Conservation (phyloP, 2,329 filamentous ascomycete genomes). For the Cladosporium halotolerans region DNA sequence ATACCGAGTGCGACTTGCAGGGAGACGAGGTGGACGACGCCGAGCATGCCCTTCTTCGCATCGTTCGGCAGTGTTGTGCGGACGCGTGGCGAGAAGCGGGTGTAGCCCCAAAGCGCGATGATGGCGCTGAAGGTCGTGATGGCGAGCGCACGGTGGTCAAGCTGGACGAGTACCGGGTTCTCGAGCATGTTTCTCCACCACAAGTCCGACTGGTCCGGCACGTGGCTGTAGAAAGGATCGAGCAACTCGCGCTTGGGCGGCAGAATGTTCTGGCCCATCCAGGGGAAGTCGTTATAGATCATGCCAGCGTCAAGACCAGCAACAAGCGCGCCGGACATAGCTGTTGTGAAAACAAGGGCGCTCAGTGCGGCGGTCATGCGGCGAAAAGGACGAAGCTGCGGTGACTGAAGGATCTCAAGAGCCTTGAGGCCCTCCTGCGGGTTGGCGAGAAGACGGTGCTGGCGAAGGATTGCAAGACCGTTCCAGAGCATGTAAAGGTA, state of each 20-base stretch:
- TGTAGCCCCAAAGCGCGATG: conserved; percentile 73
- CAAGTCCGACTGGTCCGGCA: conserved; percentile 70
- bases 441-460: conserved; percentile 66
- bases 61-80: conserved; percentile 51
- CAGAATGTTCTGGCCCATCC: conserved; percentile 78
- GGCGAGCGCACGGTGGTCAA: conserved; percentile 90
- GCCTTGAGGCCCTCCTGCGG: conserved; percentile 48
- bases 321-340: conserved; percentile 88
- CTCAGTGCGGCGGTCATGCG: conserved; percentile 65
- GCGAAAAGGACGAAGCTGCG: conserved; percentile 67
- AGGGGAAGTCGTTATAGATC: conserved; percentile 98
- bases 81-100: conserved; percentile 60
- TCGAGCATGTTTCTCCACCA: conserved; percentile 98
- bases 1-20: conserved; percentile 84
- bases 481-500: conserved; percentile 93
- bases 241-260: conserved; percentile 80
- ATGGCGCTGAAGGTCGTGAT: conserved; percentile 81
- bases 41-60: conserved; percentile 67
- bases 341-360: conserved; percentile 75
- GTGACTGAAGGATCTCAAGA: conserved; percentile 57
- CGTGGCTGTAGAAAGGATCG: conserved; percentile 76
- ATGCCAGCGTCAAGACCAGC: conserved; percentile 92
- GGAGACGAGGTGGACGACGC: conserved; percentile 74
- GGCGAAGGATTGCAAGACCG: conserved; percentile 75
- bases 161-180: conserved; percentile 90